These are phyloP conservation scores for Diplogelasinospora grovesii DNA, from an alignment of 495 filamentous ascomycete genomes.

Conservation along the genomic window DNA sequence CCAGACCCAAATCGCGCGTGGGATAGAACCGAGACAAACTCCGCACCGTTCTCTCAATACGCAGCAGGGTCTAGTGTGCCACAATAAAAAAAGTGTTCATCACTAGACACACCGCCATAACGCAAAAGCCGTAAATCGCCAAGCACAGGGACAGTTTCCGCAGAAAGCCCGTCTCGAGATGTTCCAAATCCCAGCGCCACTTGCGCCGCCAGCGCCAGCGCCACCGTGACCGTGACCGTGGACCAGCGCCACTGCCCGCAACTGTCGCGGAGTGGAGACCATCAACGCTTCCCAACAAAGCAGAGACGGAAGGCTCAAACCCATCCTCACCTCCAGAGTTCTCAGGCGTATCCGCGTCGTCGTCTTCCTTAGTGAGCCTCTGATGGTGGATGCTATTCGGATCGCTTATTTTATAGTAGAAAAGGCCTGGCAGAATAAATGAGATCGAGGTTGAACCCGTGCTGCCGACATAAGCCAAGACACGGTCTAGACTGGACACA, in stretches of 20 bases:
- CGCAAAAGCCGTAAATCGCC: slow-evolving; percentile 72
- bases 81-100: slow-evolving; percentile 53
- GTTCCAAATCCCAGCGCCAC: slow-evolving; percentile 46
- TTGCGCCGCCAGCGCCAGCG: slow-evolving; percentile 11
- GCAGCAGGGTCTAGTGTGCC: too few species aligned
- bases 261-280: slow-evolving; percentile 36
- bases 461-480: slow-evolving; percentile 90
- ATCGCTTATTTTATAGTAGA: slow-evolving; percentile 95
- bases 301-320: slow-evolving; percentile 23
- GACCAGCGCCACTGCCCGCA: slow-evolving; percentile 31
- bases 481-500: slow-evolving; percentile 80
- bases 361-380: slow-evolving; percentile 80
- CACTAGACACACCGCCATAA: slow-evolving; percentile 83
- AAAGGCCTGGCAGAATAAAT: slow-evolving; percentile 91
- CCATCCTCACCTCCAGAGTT: slow-evolving; percentile 43
- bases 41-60: too few species aligned
- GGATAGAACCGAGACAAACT: too few species aligned
- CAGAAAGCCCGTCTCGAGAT: slow-evolving; percentile 49
- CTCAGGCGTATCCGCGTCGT: slow-evolving; percentile 49
- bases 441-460: slow-evolving; percentile 92
- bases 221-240: too few species aligned
- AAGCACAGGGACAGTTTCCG: slow-evolving; percentile 67
- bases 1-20: too few species aligned
- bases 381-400: slow-evolving; percentile 80
- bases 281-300: slow-evolving; percentile 40